These are phyloP conservation scores for Postia placenta DNA, from an alignment of 768 basidiomycete species.

Conservation along the genomic window DNA sequence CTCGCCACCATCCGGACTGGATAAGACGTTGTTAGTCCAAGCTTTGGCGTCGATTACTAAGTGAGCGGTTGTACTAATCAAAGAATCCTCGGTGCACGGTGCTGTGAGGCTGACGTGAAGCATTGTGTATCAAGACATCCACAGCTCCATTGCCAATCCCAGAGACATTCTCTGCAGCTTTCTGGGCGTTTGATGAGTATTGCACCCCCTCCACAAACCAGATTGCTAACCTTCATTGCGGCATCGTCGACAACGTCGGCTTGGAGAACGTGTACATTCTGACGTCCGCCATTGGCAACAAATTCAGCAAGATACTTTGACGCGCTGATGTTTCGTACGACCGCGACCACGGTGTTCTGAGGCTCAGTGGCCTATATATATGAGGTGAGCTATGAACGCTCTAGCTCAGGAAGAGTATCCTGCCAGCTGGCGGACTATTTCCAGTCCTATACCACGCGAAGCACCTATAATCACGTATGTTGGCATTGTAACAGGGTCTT, in stretches of 20 bases:
- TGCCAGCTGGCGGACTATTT: slow-evolving; percentile 19
- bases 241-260: slow-evolving; percentile 28
- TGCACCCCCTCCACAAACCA: not conserved
- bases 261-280: slow-evolving; percentile 30
- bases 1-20: not conserved
- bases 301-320: slow-evolving; percentile 1
- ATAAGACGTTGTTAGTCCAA: not conserved
- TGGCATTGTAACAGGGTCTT: too few relatives aligned
- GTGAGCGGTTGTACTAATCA: slow-evolving; percentile 18
- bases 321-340: slow-evolving; percentile 16
- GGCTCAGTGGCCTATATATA: slow-evolving; percentile 6
- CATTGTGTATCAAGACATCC: slow-evolving; percentile 29
- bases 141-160: slow-evolving; percentile 20
- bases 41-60: not conserved
- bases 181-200: not conserved
- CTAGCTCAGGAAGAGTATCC: not conserved
- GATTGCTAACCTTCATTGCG: slow-evolving; percentile 23
- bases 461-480: too few relatives aligned
- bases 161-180: slow-evolving; percentile 18
- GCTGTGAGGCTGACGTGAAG: slow-evolving; percentile 9
- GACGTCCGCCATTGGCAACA: too few relatives aligned
- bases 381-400: not conserved
- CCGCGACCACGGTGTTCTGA: slow-evolving; percentile 15
- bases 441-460: slow-evolving; percentile 12
- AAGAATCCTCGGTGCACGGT: slow-evolving; percentile 11